A percentile compares a stretch with the other conserved stretches of the same genome.
These are phyloP conservation scores for Albizia julibrissin DNA, from an alignment of 306 rosid species.

Conservation along the genomic window DNA sequence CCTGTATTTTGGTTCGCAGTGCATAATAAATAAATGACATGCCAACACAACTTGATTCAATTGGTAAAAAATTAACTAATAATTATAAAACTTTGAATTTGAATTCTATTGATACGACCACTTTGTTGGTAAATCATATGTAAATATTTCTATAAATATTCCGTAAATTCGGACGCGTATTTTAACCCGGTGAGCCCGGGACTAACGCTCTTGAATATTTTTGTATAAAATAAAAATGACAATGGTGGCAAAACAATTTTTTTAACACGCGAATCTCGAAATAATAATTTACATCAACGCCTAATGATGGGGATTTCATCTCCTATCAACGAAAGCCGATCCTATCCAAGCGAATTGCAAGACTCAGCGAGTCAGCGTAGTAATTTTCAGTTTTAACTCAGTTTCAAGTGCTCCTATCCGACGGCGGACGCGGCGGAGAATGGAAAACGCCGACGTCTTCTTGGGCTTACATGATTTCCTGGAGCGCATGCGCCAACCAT, in stretches of 20 bases:
- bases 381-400: not conserved
- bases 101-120: no score
- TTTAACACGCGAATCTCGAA: no score
- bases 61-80: no score
- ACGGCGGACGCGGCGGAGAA: slow-evolving; percentile 34
- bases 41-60: no score
- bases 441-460: slow-evolving; percentile 93
- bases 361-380: not conserved
- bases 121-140: no score
- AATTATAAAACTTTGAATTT: no score
- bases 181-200: no score
- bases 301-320: not conserved
- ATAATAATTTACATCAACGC: not conserved
- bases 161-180: no score
- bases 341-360: not conserved
- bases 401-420: not conserved
- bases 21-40: not conserved
- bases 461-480: slow-evolving; percentile 91
- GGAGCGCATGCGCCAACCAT: slow-evolving; percentile 95
- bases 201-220: no score
- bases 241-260: no score
- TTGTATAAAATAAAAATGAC: no score
- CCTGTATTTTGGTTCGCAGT: not conserved
- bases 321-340: not conserved
- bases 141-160: no score